Base-by-base conservation (phyloP, 2,329 filamentous ascomycete species). In the Capronia epimyces region DNA sequence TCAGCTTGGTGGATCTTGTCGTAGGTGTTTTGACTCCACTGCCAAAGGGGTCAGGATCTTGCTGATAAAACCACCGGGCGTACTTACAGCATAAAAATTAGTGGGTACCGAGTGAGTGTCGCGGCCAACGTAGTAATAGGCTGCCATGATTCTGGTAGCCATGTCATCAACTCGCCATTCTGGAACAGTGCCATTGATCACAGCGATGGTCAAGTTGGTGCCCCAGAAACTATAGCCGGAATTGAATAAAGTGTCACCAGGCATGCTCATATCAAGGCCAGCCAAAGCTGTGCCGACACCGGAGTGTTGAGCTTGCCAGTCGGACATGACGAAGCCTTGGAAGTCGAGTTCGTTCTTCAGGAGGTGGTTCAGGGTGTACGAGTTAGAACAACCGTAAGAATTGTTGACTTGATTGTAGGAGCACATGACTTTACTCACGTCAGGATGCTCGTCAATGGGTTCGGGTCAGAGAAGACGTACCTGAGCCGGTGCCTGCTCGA, bases 111-210 rank as follows among this genome's bases (percentile, higher is more conserved):
- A 66, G 57, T 67, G 62, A 36, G 66, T 22, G 31, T 59, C 54
- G 46, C 79, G 78, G 51, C 78, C 80, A 43, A 84, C 80, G 60
- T 78, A 79, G 67, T 81, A 84, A 66, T 79, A 84, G 2, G 79
- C 79, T 45, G 81, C 75, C 70, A 84, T 79, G 64, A 84, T 95
- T 61, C 93, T 83, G 68, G 89, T 85, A 3, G 82, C 87, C 84
- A 95, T 95, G 65, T 97, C 93, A 61, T 96, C 90, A 8, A 97
- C 67, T 44, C 91, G 81, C 79, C 86, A 95, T 60, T 87, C 81
- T 1, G 91, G 88, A 25, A 97, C 73, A 1, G 89, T 95, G 29
- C 90, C 90, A 64, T 97, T 96, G 60, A 95, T 69, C 4, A 96
- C 83, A 1, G 87, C 87, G 42, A 95, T 73, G 1, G 91, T 96